Conservation (phyloP, 192 early-diverging fungal species). For the Backusella australiensis region DNA sequence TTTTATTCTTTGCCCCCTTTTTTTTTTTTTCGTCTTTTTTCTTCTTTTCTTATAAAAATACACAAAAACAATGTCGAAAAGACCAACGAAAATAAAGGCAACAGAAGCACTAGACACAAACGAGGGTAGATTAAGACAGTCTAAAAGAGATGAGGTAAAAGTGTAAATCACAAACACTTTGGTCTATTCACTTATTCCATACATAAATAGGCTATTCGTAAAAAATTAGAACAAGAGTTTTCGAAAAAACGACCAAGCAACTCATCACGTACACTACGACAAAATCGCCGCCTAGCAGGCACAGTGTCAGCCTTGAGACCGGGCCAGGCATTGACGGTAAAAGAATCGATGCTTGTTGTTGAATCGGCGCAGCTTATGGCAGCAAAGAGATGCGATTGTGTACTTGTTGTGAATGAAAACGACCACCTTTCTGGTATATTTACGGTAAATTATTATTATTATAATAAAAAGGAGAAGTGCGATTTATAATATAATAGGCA, state of each 20-base stretch:
- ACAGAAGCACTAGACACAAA: conserved; percentile 1
- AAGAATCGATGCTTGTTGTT: conserved; percentile 70
- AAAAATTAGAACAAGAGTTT: conserved; percentile 71
- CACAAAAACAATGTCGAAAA: neutral
- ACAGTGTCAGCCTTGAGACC: conserved; percentile 92
- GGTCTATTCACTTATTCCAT: neutral
- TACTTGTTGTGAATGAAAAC: conserved; percentile 91
- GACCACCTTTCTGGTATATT: conserved; percentile 94
- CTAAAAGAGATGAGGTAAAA: conserved; percentile 10
- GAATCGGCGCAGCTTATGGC: conserved; percentile 96
- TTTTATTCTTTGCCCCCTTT: too few relatives aligned
- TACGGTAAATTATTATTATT: conserved; percentile 43
- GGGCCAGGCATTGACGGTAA: conserved; percentile 82
- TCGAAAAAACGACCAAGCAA: conserved; percentile 53
- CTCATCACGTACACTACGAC: conserved; percentile 18
- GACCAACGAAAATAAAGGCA: conserved; percentile 4
- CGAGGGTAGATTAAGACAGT: conserved; percentile 2
- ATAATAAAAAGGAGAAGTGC: neutral
- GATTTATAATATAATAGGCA: conserved; percentile 42
- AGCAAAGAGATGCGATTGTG: conserved; percentile 93
- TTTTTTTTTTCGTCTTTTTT: neutral
- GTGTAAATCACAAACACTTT: neutral
- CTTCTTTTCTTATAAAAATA: neutral
- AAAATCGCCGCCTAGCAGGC: conserved; percentile 51
- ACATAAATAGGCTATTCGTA: conserved; percentile 57